These are phyloP conservation scores for Rubia peregrina DNA, from an alignment of 305 asterid genomes.

Conservation along the genomic window DNA sequence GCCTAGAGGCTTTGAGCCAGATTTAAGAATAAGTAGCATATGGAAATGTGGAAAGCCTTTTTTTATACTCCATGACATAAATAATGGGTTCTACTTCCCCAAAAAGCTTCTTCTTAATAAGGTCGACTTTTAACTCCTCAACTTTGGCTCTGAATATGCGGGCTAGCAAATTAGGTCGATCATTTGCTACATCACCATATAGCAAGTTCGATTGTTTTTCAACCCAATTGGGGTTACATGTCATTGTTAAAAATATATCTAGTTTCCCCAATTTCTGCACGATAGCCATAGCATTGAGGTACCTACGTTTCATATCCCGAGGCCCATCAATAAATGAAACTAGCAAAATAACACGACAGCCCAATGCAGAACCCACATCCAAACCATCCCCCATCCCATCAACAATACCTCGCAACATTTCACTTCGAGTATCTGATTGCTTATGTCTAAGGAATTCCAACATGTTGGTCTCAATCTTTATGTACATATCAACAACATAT, in stretches of 20 bases:
- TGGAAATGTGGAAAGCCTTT: constrained; percentile 7
- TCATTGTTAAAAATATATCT: neutral
- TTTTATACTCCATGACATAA: neutral
- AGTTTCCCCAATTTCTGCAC: neutral
- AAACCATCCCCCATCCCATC: neutral
- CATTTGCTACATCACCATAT: neutral
- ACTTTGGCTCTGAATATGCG: neutral
- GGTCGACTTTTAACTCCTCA: neutral
- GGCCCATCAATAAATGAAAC: neutral
- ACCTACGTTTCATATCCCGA: neutral
- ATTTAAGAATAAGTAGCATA: neutral
- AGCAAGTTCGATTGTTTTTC: neutral
- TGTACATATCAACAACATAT: no score
- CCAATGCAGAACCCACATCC: neutral
- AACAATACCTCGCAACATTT: neutral
- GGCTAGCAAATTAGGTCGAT: neutral
- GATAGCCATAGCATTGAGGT: neutral
- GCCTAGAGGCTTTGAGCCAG: neutral
- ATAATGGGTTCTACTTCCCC: neutral
- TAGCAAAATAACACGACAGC: neutral
- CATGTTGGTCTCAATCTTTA: neutral
- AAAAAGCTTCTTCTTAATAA: neutral
- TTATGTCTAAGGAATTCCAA: neutral
- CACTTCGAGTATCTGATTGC: neutral
- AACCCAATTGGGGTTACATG: neutral